Evolutionary conservation across 75 land plant species (phyloP), one percentile per base, ranked within the genome.

Genomic region (Cryptomeria japonica): DNA sequence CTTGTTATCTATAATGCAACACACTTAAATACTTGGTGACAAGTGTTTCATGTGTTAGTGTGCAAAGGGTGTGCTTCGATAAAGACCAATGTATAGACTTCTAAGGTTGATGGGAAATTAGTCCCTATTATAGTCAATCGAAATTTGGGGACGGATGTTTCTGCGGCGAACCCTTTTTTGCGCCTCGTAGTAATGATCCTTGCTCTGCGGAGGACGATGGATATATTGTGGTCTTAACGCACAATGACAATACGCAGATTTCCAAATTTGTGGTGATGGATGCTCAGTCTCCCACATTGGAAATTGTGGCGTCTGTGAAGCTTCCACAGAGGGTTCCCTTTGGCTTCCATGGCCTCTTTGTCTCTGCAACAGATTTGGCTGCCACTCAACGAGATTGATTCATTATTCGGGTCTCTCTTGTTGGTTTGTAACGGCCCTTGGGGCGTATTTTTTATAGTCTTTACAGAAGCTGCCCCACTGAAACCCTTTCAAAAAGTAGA

Each of bases 331-430:
- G 97, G 31, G 95, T 97, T 72, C 99, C 99, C 32, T 93, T 91
- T 86, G 99, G 97, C 3, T 96, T 97, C 77, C 99, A 97, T 51
- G 99, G 99, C 15, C 87, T 91, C 19, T 97, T 97, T 64, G 91
- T 97, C 42, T 88, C 16, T 15, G 55, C 14, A 0, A 3, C 14
- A 0, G 55, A 53, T 53, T 53, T 53, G 83, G 3, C 14, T 13
- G 16, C 55, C 55, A 53, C 47, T 44, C 47, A 44, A 44, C 47
- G 47, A 44, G 47, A 6, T 0, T 44, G 47, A 44, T n/a, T n/a
- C n/a, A n/a, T 44, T 44, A 44, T 7, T 44, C 47, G 7, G 47
- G 8, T 3, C 7, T 44, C 47, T 44, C 8, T 44, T 44, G 47
- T 44, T 8, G 47, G 47, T 6, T 44, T n/a, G 47, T 44, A 44